A percentile compares a stretch with the other conserved stretches of the same genome.
Conservation (phyloP, 1,284 basidiomycete genomes). For the Leccinum fallax region DNA sequence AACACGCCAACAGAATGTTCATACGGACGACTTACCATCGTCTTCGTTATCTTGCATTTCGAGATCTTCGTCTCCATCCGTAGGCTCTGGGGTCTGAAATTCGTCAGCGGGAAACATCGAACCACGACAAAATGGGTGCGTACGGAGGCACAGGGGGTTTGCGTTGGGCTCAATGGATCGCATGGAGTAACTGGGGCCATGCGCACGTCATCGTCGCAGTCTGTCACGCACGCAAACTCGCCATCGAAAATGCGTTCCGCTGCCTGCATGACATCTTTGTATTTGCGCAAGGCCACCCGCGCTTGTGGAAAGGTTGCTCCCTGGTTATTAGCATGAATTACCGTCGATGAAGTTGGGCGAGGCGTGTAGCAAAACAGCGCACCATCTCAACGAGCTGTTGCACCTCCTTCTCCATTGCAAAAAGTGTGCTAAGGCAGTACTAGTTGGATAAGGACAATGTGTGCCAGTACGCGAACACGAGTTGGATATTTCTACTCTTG, state of each 20-base stretch:
- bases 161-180: slow-evolving; percentile 27
- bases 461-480: slow-evolving; percentile 23
- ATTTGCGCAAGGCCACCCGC: slow-evolving; percentile 71
- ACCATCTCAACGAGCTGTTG: slow-evolving; percentile 63
- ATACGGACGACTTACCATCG: slow-evolving; percentile 43
- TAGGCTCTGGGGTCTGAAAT: slow-evolving; percentile 57
- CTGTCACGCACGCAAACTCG: slow-evolving; percentile 71
- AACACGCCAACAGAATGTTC: slow-evolving; percentile 6
- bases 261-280: slow-evolving; percentile 88
- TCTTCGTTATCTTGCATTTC: slow-evolving; percentile 56
- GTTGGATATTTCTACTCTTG: slow-evolving; percentile 20
- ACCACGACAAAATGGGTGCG: slow-evolving; percentile 4
- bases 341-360: slow-evolving; percentile 7
- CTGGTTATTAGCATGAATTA: slow-evolving; percentile 40
- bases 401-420: slow-evolving; percentile 45
- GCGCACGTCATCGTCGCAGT: slow-evolving; percentile 46
- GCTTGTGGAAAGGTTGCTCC: slow-evolving; percentile 80
- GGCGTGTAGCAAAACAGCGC: slow-evolving; percentile 12
- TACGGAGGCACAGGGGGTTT: slow-evolving; percentile 34
- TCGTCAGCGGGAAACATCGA: slow-evolving; percentile 6
- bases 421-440: not conserved
- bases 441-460: slow-evolving; percentile 22
- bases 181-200: slow-evolving; percentile 27
- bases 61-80: slow-evolving; percentile 43
- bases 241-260: slow-evolving; percentile 84